Percentiles rank a stretch among this genome's conserved stretches.
Conservation (phyloP, 2,329 filamentous ascomycete species). For the Cercospora beticola region DNA sequence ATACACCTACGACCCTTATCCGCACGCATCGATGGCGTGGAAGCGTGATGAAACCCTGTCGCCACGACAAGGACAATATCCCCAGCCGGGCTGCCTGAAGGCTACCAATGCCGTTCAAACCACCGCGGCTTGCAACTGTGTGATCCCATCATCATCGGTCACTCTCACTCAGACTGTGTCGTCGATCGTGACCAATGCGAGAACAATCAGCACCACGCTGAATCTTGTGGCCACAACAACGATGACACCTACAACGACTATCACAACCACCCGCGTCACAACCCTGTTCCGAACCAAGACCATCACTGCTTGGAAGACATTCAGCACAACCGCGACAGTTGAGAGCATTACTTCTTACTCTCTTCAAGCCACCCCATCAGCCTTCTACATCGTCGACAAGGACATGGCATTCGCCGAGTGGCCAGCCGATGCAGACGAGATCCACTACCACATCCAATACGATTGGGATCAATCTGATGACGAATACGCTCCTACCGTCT, state of each 20-base stretch:
- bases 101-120: background rate
- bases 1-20: too few relatives aligned
- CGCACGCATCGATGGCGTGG: too few relatives aligned
- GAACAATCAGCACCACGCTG: background rate
- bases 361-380: background rate
- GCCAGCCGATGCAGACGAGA: background rate
- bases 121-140: background rate
- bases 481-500: background rate
- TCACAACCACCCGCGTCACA: background rate
- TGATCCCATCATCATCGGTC: background rate
- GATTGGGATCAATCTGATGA: background rate
- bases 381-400: background rate
- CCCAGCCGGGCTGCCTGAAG: background rate
- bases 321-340: background rate
- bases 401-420: background rate
- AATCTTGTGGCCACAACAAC: background rate
- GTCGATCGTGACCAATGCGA: background rate
- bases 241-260: background rate
- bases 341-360: background rate
- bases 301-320: background rate
- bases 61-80: background rate
- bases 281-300: background rate
- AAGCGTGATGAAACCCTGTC: background rate
- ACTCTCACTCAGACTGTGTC: background rate
- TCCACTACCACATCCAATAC: slow-evolving; percentile 3